These are phyloP conservation scores for Rhizopogon vinicolor DNA, from an alignment of 768 basidiomycete genomes.

Conservation along the genomic window DNA sequence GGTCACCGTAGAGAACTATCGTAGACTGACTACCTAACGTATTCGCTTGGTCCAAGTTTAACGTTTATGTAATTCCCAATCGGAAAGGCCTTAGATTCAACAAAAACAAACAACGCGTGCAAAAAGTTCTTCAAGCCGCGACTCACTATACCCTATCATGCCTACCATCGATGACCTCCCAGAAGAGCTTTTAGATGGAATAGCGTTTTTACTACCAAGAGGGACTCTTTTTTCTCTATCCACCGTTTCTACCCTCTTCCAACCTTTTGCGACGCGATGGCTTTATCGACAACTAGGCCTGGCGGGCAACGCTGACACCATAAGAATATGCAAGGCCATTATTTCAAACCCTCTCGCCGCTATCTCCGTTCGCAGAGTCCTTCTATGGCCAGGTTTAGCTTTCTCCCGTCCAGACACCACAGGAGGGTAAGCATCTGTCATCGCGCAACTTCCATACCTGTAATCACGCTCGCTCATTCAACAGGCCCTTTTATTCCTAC, in stretches of 20 bases:
- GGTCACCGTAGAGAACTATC: no score
- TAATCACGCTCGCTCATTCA: neutral
- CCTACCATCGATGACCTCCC: conserved; percentile 3
- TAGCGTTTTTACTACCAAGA: neutral
- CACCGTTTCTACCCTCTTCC: neutral
- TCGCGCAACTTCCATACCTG: neutral
- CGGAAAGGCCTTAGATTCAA: neutral
- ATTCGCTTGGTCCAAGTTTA: no score
- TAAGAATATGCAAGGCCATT: conserved; percentile 1
- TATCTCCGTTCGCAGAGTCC: neutral
- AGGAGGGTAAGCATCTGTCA: neutral
- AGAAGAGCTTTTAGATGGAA: conserved; percentile 3
- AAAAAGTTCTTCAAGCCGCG: neutral
- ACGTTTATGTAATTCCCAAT: no score
- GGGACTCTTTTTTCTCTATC: neutral
- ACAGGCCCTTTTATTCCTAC: conserved; percentile 2
- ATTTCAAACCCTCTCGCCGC: conserved; percentile 5
- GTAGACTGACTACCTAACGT: no score
- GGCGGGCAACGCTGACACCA: neutral
- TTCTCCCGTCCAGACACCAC: neutral
- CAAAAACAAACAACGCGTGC: neutral
- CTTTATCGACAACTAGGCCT: conserved; percentile 1
- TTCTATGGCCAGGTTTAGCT: neutral
- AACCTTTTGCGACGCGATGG: neutral
- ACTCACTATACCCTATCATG: neutral